Evolutionary conservation across 371 early-diverging fungal species (phyloP).

Genomic region (Dichotomocladium elegans): DNA sequence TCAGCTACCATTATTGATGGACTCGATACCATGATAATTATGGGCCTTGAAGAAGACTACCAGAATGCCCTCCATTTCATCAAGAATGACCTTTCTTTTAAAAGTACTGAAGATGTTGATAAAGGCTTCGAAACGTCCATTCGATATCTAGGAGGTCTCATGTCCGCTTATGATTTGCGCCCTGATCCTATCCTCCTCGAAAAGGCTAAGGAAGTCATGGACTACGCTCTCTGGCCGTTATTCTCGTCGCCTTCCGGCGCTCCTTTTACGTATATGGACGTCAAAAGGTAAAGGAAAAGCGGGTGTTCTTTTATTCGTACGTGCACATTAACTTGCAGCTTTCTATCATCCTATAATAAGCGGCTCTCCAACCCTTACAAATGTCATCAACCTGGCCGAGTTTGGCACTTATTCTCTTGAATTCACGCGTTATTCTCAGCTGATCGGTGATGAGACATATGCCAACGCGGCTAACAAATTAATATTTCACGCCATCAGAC

Average conservation of each 20-base stretch:
- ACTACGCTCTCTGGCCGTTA: slow-evolving; percentile 30
- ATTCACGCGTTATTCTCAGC: slow-evolving; percentile 74
- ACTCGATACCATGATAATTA: slow-evolving; percentile 79
- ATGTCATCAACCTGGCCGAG: slow-evolving; percentile 71
- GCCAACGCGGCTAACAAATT: slow-evolving; percentile 61
- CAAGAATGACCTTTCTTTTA: slow-evolving; percentile 15
- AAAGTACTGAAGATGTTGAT: slow-evolving; percentile 9
- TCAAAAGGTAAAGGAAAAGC: slow-evolving; percentile 28
- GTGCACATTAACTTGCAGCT: background rate
- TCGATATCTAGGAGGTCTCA: slow-evolving; percentile 58
- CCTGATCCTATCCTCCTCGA: slow-evolving; percentile 7
- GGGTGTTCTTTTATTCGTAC: no score
- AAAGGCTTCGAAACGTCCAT: slow-evolving; percentile 67
- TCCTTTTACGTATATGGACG: slow-evolving; percentile 71
- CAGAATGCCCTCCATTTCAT: slow-evolving; percentile 48
- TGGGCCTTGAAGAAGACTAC: slow-evolving; percentile 74
- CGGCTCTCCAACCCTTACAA: slow-evolving; percentile 6
- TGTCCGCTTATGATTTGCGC: slow-evolving; percentile 44
- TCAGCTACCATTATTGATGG: slow-evolving; percentile 78
- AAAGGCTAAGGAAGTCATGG: slow-evolving; percentile 27
- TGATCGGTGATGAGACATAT: slow-evolving; percentile 70
- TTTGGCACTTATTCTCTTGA: slow-evolving; percentile 87
- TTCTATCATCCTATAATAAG: background rate
- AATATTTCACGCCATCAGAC: slow-evolving; percentile 29
- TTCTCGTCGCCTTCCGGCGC: slow-evolving; percentile 51